Percentiles rank a stretch among this genome's conserved stretches.
phyloP scores from a whole-genome alignment of 2,329 filamentous ascomycete genomes.

The Phyllosticta citribraziliensis region DNA sequence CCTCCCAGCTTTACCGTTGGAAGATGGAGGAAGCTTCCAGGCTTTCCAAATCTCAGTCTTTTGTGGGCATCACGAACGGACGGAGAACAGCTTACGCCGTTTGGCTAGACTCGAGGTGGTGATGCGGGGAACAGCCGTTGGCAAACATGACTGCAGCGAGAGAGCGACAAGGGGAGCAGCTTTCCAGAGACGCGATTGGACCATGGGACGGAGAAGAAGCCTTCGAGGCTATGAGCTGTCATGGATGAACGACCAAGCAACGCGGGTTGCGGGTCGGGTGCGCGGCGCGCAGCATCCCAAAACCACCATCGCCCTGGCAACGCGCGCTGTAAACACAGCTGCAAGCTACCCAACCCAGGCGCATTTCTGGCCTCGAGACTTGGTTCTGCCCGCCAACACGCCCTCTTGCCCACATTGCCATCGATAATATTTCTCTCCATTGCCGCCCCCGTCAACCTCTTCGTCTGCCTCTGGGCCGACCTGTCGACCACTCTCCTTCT shows the following conservation, averaged over 20 bases:
- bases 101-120: neutral
- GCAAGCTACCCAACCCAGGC: neutral
- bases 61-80: neutral
- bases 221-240: neutral
- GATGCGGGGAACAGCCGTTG: neutral
- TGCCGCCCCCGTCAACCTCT: neutral
- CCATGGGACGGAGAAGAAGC: neutral
- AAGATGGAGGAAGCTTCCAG: neutral
- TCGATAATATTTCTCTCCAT: neutral
- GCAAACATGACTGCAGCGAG: neutral
- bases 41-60: neutral
- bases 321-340: neutral
- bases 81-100: neutral
- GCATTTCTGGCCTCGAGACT: neutral
- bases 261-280: neutral
- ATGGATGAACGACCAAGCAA: neutral
- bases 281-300: neutral
- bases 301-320: neutral
- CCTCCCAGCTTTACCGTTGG: too few species aligned
- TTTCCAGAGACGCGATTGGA: neutral
- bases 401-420: neutral
- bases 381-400: neutral
- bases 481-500: neutral
- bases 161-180: neutral
- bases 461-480: neutral